These are phyloP conservation scores for Prunella vulgaris DNA, from an alignment of 257 asterid genomes.

Conservation along the genomic window DNA sequence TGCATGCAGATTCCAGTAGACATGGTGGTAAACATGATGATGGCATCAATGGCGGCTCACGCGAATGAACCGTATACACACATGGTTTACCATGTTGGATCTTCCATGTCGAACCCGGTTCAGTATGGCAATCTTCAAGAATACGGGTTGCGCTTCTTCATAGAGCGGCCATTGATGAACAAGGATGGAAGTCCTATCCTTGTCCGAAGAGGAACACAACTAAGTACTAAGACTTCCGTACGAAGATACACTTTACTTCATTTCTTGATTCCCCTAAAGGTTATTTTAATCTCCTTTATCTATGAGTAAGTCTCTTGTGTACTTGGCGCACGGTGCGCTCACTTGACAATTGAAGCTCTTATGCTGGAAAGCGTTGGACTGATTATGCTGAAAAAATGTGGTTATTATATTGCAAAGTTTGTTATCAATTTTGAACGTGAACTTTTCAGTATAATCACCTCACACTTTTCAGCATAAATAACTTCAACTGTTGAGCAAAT, in stretches of 20 bases:
- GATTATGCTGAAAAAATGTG: no score
- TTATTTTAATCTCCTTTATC: not conserved
- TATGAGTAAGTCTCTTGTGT: no score
- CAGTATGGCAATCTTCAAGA: slow-evolving; percentile 13
- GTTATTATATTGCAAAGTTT: no score
- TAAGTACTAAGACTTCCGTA: slow-evolving; percentile 31
- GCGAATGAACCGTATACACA: slow-evolving; percentile 11
- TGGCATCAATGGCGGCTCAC: slow-evolving; percentile 40
- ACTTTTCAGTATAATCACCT: no score
- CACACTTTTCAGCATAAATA: no score
- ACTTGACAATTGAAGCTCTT: no score
- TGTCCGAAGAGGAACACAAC: slow-evolving; percentile 27
- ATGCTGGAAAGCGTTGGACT: no score
- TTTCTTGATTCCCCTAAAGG: slow-evolving; percentile 49
- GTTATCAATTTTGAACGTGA: no score
- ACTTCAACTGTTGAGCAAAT: no score
- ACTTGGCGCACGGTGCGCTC: no score
- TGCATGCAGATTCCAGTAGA: slow-evolving; percentile 60
- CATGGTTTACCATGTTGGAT: slow-evolving; percentile 43
- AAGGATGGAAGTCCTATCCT: slow-evolving; percentile 30
- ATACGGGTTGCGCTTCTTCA: slow-evolving; percentile 29
- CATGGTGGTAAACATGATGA: slow-evolving; percentile 58
- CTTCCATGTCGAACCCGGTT: slow-evolving; percentile 47
- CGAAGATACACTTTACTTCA: slow-evolving; percentile 33
- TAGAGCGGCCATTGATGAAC: slow-evolving; percentile 42